Evolutionary conservation across 768 basidiomycete genomes (phyloP).

Genomic region (Podaxis rugospora): DNA sequence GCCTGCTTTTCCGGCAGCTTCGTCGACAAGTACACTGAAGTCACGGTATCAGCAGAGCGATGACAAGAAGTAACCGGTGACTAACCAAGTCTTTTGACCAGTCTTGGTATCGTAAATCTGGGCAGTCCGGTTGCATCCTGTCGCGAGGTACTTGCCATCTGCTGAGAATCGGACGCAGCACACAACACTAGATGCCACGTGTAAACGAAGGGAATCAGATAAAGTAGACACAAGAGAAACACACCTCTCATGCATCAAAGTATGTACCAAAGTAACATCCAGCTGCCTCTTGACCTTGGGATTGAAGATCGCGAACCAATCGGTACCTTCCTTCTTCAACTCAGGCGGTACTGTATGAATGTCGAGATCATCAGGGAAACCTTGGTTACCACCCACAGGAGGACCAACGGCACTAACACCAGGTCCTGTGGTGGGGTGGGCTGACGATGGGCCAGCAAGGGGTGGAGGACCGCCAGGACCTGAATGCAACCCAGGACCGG

Average conservation of each 20-base stretch:
- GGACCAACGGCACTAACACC: constrained; percentile 6
- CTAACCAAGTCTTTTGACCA: constrained; percentile 80
- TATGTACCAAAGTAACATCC: constrained; percentile 75
- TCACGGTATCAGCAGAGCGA: background rate
- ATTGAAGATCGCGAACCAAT: constrained; percentile 88
- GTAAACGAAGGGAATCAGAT: constrained; percentile 5
- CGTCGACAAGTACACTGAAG: constrained; percentile 71
- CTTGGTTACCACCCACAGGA: constrained; percentile 12
- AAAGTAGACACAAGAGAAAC: constrained; percentile 16
- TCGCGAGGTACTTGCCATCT: constrained; percentile 88
- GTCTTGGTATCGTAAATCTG: constrained; percentile 95
- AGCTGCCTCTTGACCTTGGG: constrained; percentile 66
- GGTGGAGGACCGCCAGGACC: constrained; percentile 5
- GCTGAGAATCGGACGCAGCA: constrained; percentile 95
- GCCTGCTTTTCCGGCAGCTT: constrained; percentile 63
- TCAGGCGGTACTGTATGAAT: constrained; percentile 44
- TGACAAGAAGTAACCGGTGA: constrained; percentile 8
- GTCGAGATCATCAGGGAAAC: constrained; percentile 39
- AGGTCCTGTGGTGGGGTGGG: constrained; percentile 3
- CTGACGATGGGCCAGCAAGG: constrained; percentile 8
- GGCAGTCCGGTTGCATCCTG: constrained; percentile 89
- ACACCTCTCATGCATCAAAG: constrained; percentile 80
- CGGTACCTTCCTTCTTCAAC: constrained; percentile 61
- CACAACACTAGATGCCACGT: constrained; percentile 34
- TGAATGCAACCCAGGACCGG: constrained; percentile 7